phyloP scores from a whole-genome alignment of 805 yeast species.

The Candida methanosorbosa region DNA sequence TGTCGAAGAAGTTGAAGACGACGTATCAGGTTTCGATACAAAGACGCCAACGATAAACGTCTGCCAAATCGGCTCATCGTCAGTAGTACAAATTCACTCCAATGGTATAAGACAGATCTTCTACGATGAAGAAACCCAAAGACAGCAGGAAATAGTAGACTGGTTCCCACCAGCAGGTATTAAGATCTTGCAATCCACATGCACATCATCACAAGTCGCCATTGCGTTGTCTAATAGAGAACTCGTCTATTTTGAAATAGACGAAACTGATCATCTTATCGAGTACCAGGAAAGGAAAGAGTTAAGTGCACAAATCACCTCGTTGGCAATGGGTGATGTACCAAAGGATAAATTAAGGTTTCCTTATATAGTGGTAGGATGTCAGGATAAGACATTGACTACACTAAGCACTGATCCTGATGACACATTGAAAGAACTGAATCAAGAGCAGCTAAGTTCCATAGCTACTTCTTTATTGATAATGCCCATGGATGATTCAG shows the following conservation, averaged over 20 bases:
- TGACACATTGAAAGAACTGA: conserved; percentile 48
- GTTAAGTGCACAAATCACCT: conserved; percentile 40
- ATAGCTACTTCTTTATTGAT: conserved; percentile 30
- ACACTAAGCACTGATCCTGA: conserved; percentile 55
- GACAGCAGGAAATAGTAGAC: conserved; percentile 31
- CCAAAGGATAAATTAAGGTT: conserved; percentile 39
- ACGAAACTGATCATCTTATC: conserved; percentile 51
- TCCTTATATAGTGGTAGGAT: conserved; percentile 59
- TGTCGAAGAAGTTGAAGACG: conserved; percentile 55
- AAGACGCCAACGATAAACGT: conserved; percentile 58
- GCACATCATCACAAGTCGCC: conserved; percentile 61
- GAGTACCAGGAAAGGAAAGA: conserved; percentile 63
- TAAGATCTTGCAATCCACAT: conserved; percentile 46
- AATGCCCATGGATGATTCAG: conserved; percentile 20
- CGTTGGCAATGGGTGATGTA: conserved; percentile 41
- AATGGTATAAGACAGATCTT: conserved; percentile 59
- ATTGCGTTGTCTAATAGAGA: conserved; percentile 68
- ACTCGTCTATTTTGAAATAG: conserved; percentile 75
- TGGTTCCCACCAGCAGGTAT: conserved; percentile 86
- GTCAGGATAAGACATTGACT: conserved; percentile 61
- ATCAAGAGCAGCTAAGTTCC: conserved; percentile 61
- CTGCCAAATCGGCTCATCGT: conserved; percentile 52
- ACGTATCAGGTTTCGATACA: conserved; percentile 50
- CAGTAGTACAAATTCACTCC: conserved; percentile 66
- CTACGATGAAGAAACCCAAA: conserved; percentile 19